A percentile compares a stretch with the other conserved stretches of the same genome.
Evolutionary conservation across 164 flowering plant genomes (phyloP).

Genomic region (Stephania yunnanensis): DNA sequence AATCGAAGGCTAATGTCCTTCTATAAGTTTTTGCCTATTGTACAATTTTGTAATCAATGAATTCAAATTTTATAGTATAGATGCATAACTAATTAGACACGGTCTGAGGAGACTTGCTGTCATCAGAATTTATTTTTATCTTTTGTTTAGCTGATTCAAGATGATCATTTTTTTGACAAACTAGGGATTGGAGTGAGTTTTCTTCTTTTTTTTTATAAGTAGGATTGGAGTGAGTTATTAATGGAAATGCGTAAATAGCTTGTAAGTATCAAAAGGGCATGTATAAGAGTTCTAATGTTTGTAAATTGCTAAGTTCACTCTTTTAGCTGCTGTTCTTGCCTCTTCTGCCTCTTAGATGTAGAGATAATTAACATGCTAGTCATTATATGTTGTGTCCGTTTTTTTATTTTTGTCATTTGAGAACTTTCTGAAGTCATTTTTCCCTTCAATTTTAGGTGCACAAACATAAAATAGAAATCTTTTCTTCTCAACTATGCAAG

Average conservation of each 20-base stretch:
- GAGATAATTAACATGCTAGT: neutral
- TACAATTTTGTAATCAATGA: neutral
- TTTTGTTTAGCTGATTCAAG: neutral
- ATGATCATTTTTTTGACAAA: neutral
- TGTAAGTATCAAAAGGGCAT: too few relatives aligned
- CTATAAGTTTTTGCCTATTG: slow-evolving; percentile 2
- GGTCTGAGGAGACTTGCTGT: neutral
- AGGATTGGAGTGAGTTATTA: too few relatives aligned
- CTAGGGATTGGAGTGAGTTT: neutral
- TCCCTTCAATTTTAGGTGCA: neutral
- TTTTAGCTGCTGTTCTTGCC: too few relatives aligned
- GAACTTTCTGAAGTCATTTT: neutral
- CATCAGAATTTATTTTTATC: neutral
- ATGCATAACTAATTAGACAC: neutral
- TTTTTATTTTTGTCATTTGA: neutral
- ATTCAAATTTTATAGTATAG: neutral
- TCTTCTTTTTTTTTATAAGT: too few relatives aligned
- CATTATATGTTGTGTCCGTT: neutral
- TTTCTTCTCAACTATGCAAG: too few relatives aligned
- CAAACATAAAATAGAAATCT: too few relatives aligned
- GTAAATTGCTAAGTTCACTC: too few relatives aligned
- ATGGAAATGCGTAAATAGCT: too few relatives aligned
- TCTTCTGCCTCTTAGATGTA: neutral
- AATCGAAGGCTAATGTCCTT: neutral
- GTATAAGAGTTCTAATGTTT: too few relatives aligned